Conservation (phyloP, 2,329 filamentous ascomycete species). For the Grosmannia huntii region DNA sequence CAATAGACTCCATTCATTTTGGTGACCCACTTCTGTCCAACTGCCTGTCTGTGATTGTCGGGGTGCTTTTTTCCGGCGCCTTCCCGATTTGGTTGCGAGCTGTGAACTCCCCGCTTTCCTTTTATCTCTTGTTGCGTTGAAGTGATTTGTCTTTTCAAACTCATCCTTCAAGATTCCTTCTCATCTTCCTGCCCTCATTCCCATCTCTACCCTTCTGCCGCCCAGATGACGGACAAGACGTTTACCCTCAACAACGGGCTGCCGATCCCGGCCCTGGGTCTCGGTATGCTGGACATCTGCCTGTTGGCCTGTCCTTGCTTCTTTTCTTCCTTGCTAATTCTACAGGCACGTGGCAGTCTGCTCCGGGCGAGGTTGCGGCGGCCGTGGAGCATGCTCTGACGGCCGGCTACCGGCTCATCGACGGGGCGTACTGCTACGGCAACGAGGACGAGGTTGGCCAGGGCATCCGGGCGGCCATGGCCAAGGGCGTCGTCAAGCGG, state of each 20-base stretch:
- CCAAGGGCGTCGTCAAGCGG: slow-evolving; percentile 55
- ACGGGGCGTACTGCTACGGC: slow-evolving; percentile 64
- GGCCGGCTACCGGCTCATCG: slow-evolving; percentile 47
- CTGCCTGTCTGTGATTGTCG: slow-evolving; percentile 1
- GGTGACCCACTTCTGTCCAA: neutral
- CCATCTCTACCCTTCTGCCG: neutral
- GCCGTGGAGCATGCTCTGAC: slow-evolving; percentile 48
- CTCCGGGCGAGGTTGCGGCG: slow-evolving; percentile 41
- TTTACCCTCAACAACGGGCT: slow-evolving; percentile 54
- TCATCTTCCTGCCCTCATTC: neutral
- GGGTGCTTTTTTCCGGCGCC: slow-evolving; percentile 4
- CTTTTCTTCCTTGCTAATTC: too few species aligned
- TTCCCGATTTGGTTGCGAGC: neutral
- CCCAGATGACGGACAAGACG: slow-evolving; percentile 38
- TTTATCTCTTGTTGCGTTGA: neutral
- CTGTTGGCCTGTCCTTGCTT: too few species aligned
- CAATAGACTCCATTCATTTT: neutral
- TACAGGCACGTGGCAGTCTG: slow-evolving; percentile 52
- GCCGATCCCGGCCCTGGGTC: slow-evolving; percentile 49
- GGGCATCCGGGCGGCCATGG: slow-evolving; percentile 62
- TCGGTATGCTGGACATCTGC: slow-evolving; percentile 34
- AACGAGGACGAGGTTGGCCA: slow-evolving; percentile 77
- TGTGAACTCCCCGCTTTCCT: neutral
- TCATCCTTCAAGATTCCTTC: too few species aligned
- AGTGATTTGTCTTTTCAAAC: too few species aligned